Conservation (phyloP, 164 flowering plant genomes). For the Kingdonia uniflora region DNA sequence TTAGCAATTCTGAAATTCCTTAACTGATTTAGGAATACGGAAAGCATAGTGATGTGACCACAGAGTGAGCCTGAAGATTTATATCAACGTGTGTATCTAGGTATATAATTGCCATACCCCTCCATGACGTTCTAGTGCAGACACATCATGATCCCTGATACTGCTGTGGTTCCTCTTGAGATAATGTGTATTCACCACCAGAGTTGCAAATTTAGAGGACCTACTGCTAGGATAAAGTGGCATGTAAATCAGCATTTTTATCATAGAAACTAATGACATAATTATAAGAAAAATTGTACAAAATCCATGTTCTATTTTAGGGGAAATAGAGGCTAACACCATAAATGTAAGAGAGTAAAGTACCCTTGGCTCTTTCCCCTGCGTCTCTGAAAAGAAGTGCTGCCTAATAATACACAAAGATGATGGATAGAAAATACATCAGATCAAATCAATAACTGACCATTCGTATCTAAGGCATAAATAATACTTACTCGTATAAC, state of each 20-base stretch:
- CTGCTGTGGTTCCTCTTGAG: conserved; percentile 41
- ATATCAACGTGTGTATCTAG: background rate
- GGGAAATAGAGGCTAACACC: background rate
- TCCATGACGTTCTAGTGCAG: conserved; percentile 48
- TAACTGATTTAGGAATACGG: conserved; percentile 31
- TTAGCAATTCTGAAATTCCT: conserved; percentile 51
- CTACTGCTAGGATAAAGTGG: conserved; percentile 24
- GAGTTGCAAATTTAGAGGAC: conserved; percentile 13
- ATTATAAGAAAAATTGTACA: too few relatives aligned
- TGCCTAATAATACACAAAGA: conserved; percentile 41
- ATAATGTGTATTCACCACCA: conserved; percentile 47
- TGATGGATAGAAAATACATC: conserved; percentile 1
- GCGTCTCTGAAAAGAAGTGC: conserved; percentile 78
- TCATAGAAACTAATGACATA: too few relatives aligned
- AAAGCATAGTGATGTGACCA: too few relatives aligned
- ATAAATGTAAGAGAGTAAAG: conserved; percentile 11
- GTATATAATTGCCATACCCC: conserved; percentile 43
- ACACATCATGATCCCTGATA: conserved; percentile 52
- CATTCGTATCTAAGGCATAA: background rate
- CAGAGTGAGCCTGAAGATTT: too few relatives aligned
- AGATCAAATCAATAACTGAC: too few relatives aligned
- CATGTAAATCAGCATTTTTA: too few relatives aligned
- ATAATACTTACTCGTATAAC: conserved; percentile 56
- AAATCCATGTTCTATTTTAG: too few relatives aligned
- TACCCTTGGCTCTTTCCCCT: conserved; percentile 44